Evolutionary conservation across 2,329 filamentous ascomycete genomes (phyloP).

Genomic region (Xylariaceae sp.): DNA sequence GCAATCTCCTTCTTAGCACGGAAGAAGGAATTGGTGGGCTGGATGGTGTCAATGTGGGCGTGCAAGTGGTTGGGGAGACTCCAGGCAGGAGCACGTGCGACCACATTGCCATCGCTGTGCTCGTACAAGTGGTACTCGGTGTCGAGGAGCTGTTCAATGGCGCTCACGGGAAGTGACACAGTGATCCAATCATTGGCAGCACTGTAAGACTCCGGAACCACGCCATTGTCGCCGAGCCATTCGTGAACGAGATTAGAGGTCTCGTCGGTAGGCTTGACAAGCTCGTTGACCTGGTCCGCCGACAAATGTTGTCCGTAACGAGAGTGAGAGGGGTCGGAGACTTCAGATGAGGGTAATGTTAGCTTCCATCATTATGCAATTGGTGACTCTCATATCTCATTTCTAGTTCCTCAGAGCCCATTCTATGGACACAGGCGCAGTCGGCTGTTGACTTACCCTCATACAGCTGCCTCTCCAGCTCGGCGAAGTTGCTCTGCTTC

Average conservation of each 20-base stretch:
- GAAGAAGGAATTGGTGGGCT: constrained; percentile 61
- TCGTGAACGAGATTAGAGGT: constrained; percentile 51
- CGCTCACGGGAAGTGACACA: constrained; percentile 48
- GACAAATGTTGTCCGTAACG: constrained; percentile 56
- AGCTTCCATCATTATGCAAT: constrained; percentile 5
- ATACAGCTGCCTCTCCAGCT: constrained; percentile 52
- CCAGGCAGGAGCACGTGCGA: constrained; percentile 55
- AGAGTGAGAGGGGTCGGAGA: constrained; percentile 50
- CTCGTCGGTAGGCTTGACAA: constrained; percentile 52
- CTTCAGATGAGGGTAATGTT: constrained; percentile 25
- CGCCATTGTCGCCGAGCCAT: constrained; percentile 54
- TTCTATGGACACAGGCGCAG: not conserved
- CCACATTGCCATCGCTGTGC: constrained; percentile 50
- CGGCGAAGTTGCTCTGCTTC: constrained; percentile 54
- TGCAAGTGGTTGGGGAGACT: constrained; percentile 57
- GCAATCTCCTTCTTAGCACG: constrained; percentile 33
- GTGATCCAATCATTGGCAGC: constrained; percentile 58
- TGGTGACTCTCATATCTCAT: not conserved
- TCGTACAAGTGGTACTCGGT: constrained; percentile 52
- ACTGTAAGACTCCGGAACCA: constrained; percentile 44
- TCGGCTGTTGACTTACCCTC: constrained; percentile 22
- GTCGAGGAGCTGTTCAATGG: constrained; percentile 52
- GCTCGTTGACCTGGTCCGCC: constrained; percentile 48
- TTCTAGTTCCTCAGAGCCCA: not conserved
- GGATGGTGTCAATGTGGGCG: constrained; percentile 56